Conservation (phyloP, 768 basidiomycete species). For the Austroboletus festivus region DNA sequence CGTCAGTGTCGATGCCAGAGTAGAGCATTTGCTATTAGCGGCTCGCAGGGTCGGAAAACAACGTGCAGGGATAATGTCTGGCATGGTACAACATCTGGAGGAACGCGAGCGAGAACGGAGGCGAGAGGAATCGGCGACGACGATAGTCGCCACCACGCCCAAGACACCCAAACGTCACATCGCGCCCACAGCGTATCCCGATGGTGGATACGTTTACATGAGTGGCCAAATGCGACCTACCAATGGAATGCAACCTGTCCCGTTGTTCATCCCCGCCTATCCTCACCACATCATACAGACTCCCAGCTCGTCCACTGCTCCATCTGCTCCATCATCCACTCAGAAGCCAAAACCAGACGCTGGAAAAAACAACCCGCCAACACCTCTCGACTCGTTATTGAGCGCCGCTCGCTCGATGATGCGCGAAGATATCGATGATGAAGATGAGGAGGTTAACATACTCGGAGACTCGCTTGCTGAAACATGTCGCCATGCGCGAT, state of each 20-base stretch:
- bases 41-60: constrained; percentile 66
- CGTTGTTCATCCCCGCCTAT: constrained; percentile 31
- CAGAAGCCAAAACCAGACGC: constrained; percentile 17
- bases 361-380: constrained; percentile 33
- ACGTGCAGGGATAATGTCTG: constrained; percentile 54
- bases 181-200: constrained; percentile 23
- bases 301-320: constrained; percentile 30
- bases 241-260: constrained; percentile 30
- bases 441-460: constrained; percentile 28
- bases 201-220: constrained; percentile 31
- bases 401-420: constrained; percentile 61
- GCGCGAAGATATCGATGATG: constrained; percentile 35
- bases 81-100: constrained; percentile 39
- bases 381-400: constrained; percentile 57
- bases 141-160: constrained; percentile 21
- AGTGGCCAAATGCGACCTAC: constrained; percentile 23
- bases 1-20: constrained; percentile 59
- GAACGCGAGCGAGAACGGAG: constrained; percentile 21
- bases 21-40: constrained; percentile 68
- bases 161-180: constrained; percentile 31
- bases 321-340: constrained; percentile 24
- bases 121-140: constrained; percentile 23
- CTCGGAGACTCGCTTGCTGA: constrained; percentile 20
- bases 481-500: constrained; percentile 26
- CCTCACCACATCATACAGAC: constrained; percentile 28